Evolutionary conservation across 495 filamentous ascomycete species (phyloP), one percentile per base, ranked within the genome.

Genomic region (Saxophila tyrrhenica): DNA sequence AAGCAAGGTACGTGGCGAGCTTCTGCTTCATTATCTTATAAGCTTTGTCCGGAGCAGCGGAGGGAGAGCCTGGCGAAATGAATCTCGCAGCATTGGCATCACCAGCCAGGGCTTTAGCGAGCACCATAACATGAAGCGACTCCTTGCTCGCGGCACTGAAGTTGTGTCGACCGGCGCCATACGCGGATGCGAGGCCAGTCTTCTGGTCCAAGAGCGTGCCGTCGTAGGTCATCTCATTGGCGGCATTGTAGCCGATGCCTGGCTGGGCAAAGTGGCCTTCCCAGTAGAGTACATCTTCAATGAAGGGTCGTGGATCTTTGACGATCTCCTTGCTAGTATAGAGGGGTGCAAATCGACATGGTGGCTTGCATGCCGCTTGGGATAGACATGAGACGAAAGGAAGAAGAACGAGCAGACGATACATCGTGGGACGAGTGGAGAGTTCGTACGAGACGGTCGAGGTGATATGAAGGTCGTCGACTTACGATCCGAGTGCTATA

Each of bases 121-220:
- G 67, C 24, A 70, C 50, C 68, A 70, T 70, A 21, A 70, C 54
- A 52, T 69, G 65, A 23, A 70, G 62, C 19, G 63, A 58, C 52
- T 70, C 68, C 58, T 69, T 70, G 54, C 68, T 70, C 11, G 68
- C 68, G 8, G 68, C 67, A 50, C 64, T 69, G 62, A 67, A 67
- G 7, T 63, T 57, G 59, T 70, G 67, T 52, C 65, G 64, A 29
- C 48, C 53, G 17, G 42, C 42, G 5, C 42, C 42, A 17, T 44
- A 5, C n/a, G 42, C 16, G 9, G 63, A 63, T 39, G 57, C 59
- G 21, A 66, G 64, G 15, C 67, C 67, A 23, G 68, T 69, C 5
- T 50, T 56, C 52, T 52, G 62, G 38, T 69, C 65, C 32, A 70
- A 58, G 3, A 66, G 60, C 19, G 68, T 69, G 7, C 68, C 68